phyloP scores from a whole-genome alignment of 768 basidiomycete genomes.

The Agrocybe pediades region DNA sequence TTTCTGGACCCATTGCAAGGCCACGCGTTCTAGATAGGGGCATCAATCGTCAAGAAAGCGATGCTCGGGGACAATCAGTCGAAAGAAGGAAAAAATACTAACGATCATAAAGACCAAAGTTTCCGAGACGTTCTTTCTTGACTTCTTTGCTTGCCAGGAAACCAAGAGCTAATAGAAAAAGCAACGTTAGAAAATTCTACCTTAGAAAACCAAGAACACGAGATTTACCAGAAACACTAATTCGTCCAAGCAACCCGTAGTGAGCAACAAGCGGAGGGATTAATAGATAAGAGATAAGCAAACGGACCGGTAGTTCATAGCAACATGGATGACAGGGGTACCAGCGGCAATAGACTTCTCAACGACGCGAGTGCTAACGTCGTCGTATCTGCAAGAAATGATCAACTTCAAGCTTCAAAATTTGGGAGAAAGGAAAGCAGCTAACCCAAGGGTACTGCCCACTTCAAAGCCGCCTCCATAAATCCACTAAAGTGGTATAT shows the following conservation, averaged over 20 bases:
- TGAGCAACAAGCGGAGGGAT: not conserved
- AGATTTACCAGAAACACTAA: slow-evolving; percentile 1
- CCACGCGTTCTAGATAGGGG: slow-evolving; percentile 44
- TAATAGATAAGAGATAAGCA: not conserved
- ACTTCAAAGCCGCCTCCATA: slow-evolving; percentile 17
- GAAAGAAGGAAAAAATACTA: slow-evolving; percentile 1
- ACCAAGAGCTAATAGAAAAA: slow-evolving; percentile 14
- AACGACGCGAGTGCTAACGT: slow-evolving; percentile 10
- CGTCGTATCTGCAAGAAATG: slow-evolving; percentile 6
- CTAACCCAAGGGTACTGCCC: slow-evolving; percentile 6
- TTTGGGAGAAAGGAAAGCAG: not conserved
- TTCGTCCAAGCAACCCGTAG: too few relatives aligned
- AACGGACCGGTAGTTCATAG: slow-evolving; percentile 21
- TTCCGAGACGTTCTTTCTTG: slow-evolving; percentile 14
- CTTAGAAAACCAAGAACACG: too few relatives aligned
- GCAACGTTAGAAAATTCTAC: not conserved
- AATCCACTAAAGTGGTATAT: slow-evolving; percentile 12
- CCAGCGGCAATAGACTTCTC: slow-evolving; percentile 13
- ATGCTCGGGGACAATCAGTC: not conserved
- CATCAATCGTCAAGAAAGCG: not conserved
- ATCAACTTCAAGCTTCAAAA: not conserved
- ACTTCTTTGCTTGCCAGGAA: slow-evolving; percentile 23
- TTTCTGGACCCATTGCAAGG: slow-evolving; percentile 62
- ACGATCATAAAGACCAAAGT: slow-evolving; percentile 56
- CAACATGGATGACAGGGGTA: slow-evolving; percentile 18